A percentile compares a stretch with the other conserved stretches of the same genome.
Evolutionary conservation across 352 stramenopile species (phyloP).

Genomic region (Phytophthora tubulina): DNA sequence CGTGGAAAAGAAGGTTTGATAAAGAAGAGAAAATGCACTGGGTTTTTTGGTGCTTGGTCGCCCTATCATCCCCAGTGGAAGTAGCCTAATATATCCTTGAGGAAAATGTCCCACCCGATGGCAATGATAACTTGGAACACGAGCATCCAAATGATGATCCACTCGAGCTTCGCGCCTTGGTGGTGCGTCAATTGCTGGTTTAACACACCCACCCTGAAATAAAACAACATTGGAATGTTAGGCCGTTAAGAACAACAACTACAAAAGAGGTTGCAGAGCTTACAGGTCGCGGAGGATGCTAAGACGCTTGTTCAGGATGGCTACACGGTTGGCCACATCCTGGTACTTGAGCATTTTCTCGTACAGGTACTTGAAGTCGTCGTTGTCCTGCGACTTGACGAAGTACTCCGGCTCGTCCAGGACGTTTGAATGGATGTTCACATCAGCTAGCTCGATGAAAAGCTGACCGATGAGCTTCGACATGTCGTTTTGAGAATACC

Average conservation of each 20-base stretch:
- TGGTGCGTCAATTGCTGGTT: conserved; percentile 90
- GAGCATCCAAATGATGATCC: conserved; percentile 95
- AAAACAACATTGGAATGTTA: conserved; percentile 20
- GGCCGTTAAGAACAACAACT: not conserved
- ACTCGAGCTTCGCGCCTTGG: conserved; percentile 92
- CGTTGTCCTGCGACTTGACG: conserved; percentile 81
- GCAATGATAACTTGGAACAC: conserved; percentile 90
- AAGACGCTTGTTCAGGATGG: conserved; percentile 94
- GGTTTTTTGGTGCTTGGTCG: no score
- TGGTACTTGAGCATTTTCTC: conserved; percentile 92
- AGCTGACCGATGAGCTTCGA: conserved; percentile 92
- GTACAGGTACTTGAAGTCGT: conserved; percentile 93
- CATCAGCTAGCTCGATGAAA: conserved; percentile 88
- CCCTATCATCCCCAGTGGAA: conserved; percentile 46
- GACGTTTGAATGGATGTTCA: conserved; percentile 95
- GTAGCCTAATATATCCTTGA: conserved; percentile 86
- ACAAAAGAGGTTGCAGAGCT: conserved; percentile 20
- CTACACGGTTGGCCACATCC: conserved; percentile 91
- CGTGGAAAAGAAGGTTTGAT: no score
- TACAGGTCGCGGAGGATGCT: conserved; percentile 93
- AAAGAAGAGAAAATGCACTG: no score
- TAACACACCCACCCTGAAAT: conserved; percentile 87
- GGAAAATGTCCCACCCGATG: conserved; percentile 82
- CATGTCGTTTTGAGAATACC: conserved; percentile 91
- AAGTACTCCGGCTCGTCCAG: conserved; percentile 94